A percentile compares a stretch with the other conserved stretches of the same genome.
Conservation (phyloP, 257 asterid species). For the Przewalskia tangutica region DNA sequence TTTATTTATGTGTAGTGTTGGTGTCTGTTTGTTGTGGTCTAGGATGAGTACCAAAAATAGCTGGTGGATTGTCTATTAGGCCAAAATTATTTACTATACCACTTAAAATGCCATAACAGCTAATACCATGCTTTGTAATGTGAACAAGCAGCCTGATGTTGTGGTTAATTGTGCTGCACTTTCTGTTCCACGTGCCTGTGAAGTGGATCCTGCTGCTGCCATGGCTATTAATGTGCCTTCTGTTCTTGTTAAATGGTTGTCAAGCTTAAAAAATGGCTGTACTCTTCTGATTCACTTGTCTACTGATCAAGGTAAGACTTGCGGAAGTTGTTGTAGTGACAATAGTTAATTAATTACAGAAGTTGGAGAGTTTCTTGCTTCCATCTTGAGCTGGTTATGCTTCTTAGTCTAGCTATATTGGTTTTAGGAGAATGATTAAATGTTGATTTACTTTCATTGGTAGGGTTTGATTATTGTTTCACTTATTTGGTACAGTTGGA, state of each 20-base stretch:
- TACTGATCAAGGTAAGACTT: constrained; percentile 77
- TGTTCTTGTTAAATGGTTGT: constrained; percentile 70
- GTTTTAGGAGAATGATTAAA: neutral
- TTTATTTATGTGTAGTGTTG: neutral
- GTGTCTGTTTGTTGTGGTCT: neutral
- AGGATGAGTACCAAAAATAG: neutral
- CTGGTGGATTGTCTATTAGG: neutral
- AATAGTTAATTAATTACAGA: neutral
- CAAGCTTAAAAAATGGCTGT: constrained; percentile 33
- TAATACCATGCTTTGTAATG: neutral
- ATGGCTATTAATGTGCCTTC: constrained; percentile 80
- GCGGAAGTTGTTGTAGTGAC: neutral
- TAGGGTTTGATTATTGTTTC: neutral
- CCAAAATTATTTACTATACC: neutral
- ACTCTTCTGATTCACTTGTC: constrained; percentile 76
- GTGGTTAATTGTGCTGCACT: constrained; percentile 94
- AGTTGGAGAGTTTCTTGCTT: neutral
- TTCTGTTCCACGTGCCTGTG: constrained; percentile 83
- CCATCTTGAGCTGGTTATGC: neutral
- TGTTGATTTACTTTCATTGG: neutral
- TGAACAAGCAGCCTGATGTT: constrained; percentile 69
- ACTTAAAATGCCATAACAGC: neutral
- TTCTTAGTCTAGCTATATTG: neutral
- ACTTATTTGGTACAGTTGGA: neutral
- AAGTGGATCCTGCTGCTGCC: constrained; percentile 74